Conservation (phyloP, 768 basidiomycete genomes). For the Hydnomerulius pinastri region DNA sequence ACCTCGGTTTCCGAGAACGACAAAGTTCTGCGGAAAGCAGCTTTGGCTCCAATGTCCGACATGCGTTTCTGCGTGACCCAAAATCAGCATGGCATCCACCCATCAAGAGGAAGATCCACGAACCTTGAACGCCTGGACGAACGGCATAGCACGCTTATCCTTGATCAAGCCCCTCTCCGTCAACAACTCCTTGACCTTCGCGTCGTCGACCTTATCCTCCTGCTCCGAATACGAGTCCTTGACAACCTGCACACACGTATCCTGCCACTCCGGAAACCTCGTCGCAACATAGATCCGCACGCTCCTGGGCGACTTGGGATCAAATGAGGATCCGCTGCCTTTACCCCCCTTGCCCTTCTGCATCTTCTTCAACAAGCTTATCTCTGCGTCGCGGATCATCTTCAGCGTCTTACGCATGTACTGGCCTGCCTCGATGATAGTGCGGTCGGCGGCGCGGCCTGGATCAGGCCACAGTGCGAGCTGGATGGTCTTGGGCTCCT, state of each 20-base stretch:
- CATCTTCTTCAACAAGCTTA: conserved; percentile 74
- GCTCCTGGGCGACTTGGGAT: conserved; percentile 82
- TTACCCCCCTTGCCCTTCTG: conserved; percentile 72
- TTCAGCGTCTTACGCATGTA: conserved; percentile 95
- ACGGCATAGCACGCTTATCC: conserved; percentile 96
- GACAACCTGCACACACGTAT: conserved; percentile 73
- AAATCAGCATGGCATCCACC: conserved; percentile 1
- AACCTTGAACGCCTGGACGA: conserved; percentile 92
- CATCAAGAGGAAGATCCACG: conserved; percentile 11
- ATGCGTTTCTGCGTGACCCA: conserved; percentile 68
- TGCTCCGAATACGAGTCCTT: conserved; percentile 63
- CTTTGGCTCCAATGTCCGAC: conserved; percentile 67
- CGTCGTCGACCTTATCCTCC: conserved; percentile 77
- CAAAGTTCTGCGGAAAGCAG: conserved; percentile 80
- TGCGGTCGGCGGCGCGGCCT: conserved; percentile 55
- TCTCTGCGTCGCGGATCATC: conserved; percentile 87
- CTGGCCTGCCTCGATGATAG: conserved; percentile 66
- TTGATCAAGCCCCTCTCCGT: conserved; percentile 80
- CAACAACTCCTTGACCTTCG: conserved; percentile 68
- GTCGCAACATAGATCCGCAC: conserved; percentile 91
- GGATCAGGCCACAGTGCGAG: conserved; percentile 81
- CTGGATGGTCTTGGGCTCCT: conserved; percentile 77
- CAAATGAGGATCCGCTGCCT: conserved; percentile 54
- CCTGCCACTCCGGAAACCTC: conserved; percentile 93
- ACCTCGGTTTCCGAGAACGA: conserved; percentile 83